Evolutionary conservation across 305 asterid genomes (phyloP).

Genomic region (Fraxinus paxiana): DNA sequence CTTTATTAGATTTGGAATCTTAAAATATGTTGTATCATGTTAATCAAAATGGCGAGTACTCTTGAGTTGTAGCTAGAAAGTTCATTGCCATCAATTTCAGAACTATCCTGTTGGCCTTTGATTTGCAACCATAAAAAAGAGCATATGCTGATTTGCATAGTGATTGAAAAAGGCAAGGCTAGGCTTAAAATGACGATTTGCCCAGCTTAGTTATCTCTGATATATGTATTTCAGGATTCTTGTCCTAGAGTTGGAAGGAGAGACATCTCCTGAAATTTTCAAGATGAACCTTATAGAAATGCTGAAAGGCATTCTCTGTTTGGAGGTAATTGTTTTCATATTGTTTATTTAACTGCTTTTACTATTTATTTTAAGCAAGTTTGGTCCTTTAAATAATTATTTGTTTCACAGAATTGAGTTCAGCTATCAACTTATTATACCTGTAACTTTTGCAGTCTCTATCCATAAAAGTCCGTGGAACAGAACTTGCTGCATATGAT

Average conservation of each 20-base stretch:
- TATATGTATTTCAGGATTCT: constrained; percentile 49
- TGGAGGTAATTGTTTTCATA: constrained; percentile 52
- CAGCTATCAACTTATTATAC: constrained; percentile 17
- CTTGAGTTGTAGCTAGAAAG: neutral
- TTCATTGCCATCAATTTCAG: neutral
- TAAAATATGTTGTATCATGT: neutral
- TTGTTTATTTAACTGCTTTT: neutral
- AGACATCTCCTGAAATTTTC: constrained; percentile 34
- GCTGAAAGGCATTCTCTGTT: constrained; percentile 34
- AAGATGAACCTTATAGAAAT: constrained; percentile 35
- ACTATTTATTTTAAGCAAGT: neutral
- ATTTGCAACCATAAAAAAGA: neutral
- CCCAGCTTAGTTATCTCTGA: neutral
- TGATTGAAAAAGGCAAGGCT: neutral
- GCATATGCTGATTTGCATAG: neutral
- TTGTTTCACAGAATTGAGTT: constrained; percentile 12
- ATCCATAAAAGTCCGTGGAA: constrained; percentile 58
- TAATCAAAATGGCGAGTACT: neutral
- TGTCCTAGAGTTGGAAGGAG: constrained; percentile 53
- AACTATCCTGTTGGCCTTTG: neutral
- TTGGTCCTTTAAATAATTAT: neutral
- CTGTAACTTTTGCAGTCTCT: constrained; percentile 47
- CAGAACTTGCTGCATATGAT: constrained; percentile 29
- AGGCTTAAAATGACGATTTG: neutral
- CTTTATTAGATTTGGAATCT: constrained; percentile 1